phyloP scores from a whole-genome alignment of 768 basidiomycete genomes.

The Atractiella rhizophila region DNA sequence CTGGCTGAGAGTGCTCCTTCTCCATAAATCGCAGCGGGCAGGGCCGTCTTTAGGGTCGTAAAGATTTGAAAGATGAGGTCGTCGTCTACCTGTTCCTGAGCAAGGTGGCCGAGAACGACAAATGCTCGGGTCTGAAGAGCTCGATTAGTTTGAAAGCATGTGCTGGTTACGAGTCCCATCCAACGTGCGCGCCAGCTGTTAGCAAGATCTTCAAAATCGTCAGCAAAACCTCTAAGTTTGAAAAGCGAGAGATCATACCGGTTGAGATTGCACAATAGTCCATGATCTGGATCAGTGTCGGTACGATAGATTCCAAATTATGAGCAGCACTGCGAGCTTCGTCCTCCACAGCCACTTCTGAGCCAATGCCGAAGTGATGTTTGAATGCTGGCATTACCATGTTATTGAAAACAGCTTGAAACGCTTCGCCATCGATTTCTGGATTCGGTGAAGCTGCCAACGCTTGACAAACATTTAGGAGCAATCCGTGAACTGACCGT shows the following conservation, averaged over 20 bases:
- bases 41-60: conserved; percentile 51
- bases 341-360: no score
- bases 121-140: conserved; percentile 73
- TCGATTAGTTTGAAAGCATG: conserved; percentile 69
- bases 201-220: conserved; percentile 30
- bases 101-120: conserved; percentile 54
- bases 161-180: conserved; percentile 69
- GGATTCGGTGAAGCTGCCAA: no score
- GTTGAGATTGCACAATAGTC: conserved; percentile 39
- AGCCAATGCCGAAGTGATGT: no score
- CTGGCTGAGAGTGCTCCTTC: conserved; percentile 50
- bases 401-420: no score
- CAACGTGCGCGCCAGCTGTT: conserved; percentile 82
- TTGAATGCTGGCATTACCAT: no score
- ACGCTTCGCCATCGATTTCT: no score
- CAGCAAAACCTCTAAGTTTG: no score
- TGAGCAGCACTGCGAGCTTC: no score
- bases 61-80: conserved; percentile 82
- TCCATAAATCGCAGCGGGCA: conserved; percentile 33
- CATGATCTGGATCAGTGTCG: conserved; percentile 38
- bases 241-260: conserved; percentile 28
- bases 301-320: no score
- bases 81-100: conserved; percentile 63
- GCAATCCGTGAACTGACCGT: conserved; percentile 52
- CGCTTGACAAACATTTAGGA: conserved; percentile 68